phyloP scores from a whole-genome alignment of 1,139 yeast species.

The Taphrina communis region DNA sequence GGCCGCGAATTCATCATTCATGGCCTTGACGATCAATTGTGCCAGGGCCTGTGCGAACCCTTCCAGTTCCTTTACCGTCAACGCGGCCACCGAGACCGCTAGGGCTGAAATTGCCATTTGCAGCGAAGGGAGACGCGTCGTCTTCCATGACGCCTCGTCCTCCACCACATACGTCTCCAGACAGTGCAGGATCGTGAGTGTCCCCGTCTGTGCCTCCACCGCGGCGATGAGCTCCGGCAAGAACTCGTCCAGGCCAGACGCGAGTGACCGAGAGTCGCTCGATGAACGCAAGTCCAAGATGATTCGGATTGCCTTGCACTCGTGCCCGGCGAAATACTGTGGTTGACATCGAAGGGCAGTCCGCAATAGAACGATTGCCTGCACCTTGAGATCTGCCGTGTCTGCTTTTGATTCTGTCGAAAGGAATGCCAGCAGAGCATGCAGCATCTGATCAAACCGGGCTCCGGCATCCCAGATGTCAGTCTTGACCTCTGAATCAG shows the following conservation, averaged over 20 bases:
- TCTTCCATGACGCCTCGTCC: constrained; percentile 27
- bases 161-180: constrained; percentile 34
- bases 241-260: constrained; percentile 41
- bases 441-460: constrained; percentile 34
- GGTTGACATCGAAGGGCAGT: constrained; percentile 39
- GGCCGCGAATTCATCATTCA: constrained; percentile 33
- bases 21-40: constrained; percentile 34
- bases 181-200: constrained; percentile 24
- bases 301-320: constrained; percentile 19
- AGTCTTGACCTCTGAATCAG: not conserved
- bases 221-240: constrained; percentile 28
- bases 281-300: constrained; percentile 21
- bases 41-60: constrained; percentile 35
- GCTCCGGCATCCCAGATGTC: constrained; percentile 43
- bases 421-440: constrained; percentile 5
- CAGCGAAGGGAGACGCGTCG: constrained; percentile 21
- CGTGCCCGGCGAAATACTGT: constrained; percentile 40
- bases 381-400: constrained; percentile 32
- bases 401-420: not conserved
- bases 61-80: constrained; percentile 18
- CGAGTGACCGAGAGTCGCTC: constrained; percentile 21
- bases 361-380: constrained; percentile 25
- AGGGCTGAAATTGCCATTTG: constrained; percentile 28
- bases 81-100: constrained; percentile 27
- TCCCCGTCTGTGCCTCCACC: constrained; percentile 33